These are phyloP conservation scores for Stachybotrys echinatus DNA, from an alignment of 2,329 filamentous ascomycete species.

Conservation along the genomic window DNA sequence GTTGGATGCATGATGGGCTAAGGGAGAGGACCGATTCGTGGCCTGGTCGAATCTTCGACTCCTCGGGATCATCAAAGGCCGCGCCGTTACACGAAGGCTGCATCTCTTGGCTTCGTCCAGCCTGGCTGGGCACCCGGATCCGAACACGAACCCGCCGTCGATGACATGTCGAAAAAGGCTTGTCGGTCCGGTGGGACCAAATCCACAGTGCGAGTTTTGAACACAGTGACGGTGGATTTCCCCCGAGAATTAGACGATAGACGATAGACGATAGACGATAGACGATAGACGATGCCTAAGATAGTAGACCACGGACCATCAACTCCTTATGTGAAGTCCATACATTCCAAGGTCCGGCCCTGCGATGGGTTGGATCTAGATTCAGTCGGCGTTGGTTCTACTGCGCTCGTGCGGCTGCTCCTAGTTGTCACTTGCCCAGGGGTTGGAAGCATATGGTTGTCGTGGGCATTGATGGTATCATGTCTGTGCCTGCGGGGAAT, in stretches of 20 bases:
- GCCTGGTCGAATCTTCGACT: no score
- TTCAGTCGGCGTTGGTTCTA: no score
- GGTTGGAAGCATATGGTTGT: no score
- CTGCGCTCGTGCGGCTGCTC: no score
- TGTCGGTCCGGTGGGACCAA: background rate
- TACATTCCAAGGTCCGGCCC: no score
- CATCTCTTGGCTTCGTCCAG: background rate
- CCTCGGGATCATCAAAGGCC: background rate
- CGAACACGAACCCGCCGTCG: background rate
- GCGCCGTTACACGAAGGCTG: background rate
- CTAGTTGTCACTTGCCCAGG: no score
- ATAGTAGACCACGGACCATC: no score
- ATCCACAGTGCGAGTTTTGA: background rate
- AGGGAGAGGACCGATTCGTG: no score
- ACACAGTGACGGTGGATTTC: background rate
- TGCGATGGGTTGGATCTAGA: no score
- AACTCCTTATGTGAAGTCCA: no score
- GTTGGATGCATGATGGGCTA: background rate
- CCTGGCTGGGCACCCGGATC: background rate
- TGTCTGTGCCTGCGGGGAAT: no score
- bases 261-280: conserved; percentile 1
- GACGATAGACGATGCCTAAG: background rate
- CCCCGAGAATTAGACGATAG: background rate
- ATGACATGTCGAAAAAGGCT: background rate
- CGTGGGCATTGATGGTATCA: no score